These are phyloP conservation scores for Poa pratensis DNA, from an alignment of 176 grass and related monocot genomes.

Conservation along the genomic window DNA sequence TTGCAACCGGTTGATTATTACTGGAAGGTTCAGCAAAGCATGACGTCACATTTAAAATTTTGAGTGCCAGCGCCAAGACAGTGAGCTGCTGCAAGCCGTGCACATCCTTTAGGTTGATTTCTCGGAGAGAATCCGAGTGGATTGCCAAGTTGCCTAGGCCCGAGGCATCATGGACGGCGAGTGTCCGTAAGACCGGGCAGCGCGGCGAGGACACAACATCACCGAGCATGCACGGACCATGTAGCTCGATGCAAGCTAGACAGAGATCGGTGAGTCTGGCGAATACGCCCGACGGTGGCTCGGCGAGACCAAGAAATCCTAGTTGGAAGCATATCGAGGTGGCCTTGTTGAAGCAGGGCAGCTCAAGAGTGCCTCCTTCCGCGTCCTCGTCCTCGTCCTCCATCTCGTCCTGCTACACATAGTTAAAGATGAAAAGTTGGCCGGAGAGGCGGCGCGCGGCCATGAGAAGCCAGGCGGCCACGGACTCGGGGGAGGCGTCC, in stretches of 20 bases:
- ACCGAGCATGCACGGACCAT: neutral
- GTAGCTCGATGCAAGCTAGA: neutral
- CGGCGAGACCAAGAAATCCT: neutral
- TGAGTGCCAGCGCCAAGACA: neutral
- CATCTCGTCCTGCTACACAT: too few relatives aligned
- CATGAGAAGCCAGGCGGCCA: neutral
- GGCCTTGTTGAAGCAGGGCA: conserved; percentile 27
- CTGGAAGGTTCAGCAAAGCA: neutral
- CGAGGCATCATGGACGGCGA: too few relatives aligned
- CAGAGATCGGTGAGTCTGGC: neutral
- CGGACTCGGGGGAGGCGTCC: neutral
- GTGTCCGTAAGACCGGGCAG: neutral
- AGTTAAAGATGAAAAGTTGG: too few relatives aligned
- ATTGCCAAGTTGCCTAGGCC: neutral
- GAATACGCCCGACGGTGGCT: conserved; percentile 3
- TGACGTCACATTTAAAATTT: accelerated
- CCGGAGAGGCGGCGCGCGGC: neutral
- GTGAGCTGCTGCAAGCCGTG: neutral
- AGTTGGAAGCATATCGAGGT: neutral
- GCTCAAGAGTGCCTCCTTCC: neutral
- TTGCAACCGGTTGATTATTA: too few relatives aligned
- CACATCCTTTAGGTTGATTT: neutral
- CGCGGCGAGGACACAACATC: neutral
- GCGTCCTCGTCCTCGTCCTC: too few relatives aligned
- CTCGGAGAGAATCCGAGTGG: neutral